Conservation (phyloP, 192 early-diverging fungal species). For the Coemansia sp. region DNA sequence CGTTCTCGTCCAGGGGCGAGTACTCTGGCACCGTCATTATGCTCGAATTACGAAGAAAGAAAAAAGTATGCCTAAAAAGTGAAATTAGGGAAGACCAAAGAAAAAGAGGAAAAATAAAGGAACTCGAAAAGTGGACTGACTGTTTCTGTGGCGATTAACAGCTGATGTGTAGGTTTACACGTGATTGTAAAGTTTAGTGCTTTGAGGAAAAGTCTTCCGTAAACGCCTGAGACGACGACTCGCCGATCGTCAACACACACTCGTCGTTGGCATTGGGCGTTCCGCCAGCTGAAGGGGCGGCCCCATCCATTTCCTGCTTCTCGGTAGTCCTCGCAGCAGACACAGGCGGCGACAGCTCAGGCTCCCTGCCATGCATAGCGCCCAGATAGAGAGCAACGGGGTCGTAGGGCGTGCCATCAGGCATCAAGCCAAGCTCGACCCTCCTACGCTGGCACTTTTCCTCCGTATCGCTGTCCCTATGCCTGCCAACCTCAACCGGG, state of each 20-base stretch:
- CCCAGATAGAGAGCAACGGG: constrained; percentile 38
- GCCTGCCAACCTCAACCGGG: constrained; percentile 48
- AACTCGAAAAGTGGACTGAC: not conserved
- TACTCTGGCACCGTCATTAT: constrained; percentile 19
- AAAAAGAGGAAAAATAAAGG: not conserved
- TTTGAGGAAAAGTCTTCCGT: not conserved
- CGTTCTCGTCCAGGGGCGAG: constrained; percentile 30
- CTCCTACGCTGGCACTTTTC: constrained; percentile 40
- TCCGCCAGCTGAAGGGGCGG: not conserved
- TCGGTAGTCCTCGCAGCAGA: not conserved
- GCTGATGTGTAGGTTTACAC: constrained; percentile 3
- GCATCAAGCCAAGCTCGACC: constrained; percentile 36
- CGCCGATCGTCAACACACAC: constrained; percentile 5
- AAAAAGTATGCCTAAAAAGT: not conserved
- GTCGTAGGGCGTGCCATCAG: constrained; percentile 49
- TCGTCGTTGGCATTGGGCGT: not conserved
- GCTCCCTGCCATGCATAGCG: constrained; percentile 14
- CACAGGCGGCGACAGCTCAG: constrained; percentile 10
- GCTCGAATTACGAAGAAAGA: not conserved
- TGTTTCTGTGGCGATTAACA: not conserved
- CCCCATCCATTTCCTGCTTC: not conserved
- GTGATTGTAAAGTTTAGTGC: constrained; percentile 6
- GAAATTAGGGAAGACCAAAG: not conserved
- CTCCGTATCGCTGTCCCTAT: constrained; percentile 26
- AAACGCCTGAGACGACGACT: not conserved